Conservation (phyloP, 2,329 filamentous ascomycete species). For the Podosphaera fusca region DNA sequence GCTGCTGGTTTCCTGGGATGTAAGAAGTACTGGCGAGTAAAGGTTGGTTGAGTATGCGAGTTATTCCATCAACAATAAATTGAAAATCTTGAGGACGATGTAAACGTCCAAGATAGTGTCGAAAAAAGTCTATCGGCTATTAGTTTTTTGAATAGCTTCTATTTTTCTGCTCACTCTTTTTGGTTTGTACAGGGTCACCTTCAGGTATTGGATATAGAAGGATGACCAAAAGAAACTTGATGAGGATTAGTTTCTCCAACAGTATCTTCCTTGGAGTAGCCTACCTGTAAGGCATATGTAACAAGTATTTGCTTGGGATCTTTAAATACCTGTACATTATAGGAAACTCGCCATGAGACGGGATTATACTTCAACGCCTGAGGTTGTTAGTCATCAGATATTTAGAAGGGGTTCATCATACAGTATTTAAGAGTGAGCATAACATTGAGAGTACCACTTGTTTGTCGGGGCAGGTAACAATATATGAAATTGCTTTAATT, state of each 20-base stretch:
- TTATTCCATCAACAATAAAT: conserved; percentile 89
- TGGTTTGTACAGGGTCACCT: conserved; percentile 33
- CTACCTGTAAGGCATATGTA: conserved; percentile 53
- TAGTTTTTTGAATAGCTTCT: not conserved
- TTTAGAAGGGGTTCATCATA: conserved; percentile 22
- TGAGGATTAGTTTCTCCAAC: not conserved
- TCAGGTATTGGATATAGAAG: conserved; percentile 78
- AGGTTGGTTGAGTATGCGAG: conserved; percentile 73
- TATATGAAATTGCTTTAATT: conserved; percentile 65
- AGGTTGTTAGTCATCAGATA: conserved; percentile 1
- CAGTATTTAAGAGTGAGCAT: conserved; percentile 85
- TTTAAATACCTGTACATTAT: conserved; percentile 78
- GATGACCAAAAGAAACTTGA: conserved; percentile 57
- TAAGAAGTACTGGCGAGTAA: conserved; percentile 76
- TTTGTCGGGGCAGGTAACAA: conserved; percentile 73
- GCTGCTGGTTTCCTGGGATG: conserved; percentile 57
- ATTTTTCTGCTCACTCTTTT: conserved; percentile 32
- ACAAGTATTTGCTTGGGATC: conserved; percentile 78
- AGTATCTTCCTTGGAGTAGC: not conserved
- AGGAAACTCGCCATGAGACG: conserved; percentile 78
- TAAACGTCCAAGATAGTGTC: conserved; percentile 58
- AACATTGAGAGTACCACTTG: conserved; percentile 74
- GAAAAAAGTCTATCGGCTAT: conserved; percentile 40
- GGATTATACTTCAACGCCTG: conserved; percentile 91
- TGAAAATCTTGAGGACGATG: conserved; percentile 94